These are phyloP conservation scores for Salix udensis DNA, from an alignment of 345 rosid genomes.

Conservation along the genomic window DNA sequence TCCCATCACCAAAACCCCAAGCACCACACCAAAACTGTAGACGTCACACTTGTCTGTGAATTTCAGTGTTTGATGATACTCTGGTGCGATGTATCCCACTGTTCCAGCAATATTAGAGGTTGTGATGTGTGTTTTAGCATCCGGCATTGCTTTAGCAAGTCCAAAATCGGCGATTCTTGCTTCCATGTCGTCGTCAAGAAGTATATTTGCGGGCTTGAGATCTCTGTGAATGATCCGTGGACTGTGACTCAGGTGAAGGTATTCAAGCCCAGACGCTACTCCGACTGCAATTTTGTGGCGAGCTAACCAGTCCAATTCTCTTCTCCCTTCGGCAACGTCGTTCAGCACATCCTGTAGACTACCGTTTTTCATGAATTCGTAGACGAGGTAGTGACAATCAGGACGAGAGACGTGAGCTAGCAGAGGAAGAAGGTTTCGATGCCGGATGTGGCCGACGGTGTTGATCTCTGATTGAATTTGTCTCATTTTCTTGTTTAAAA, in stretches of 20 bases:
- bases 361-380: constrained; percentile 93
- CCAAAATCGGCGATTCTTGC: constrained; percentile 90
- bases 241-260: constrained; percentile 66
- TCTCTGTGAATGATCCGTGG: constrained; percentile 81
- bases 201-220: constrained; percentile 82
- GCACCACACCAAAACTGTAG: constrained; percentile 77
- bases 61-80: constrained; percentile 77
- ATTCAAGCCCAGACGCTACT: constrained; percentile 80
- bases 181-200: constrained; percentile 88
- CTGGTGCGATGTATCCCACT: constrained; percentile 85
- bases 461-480: constrained; percentile 75
- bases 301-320: constrained; percentile 61
- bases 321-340: constrained; percentile 40
- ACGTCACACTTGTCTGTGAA: constrained; percentile 89
- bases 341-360: constrained; percentile 61
- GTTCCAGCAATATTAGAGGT: constrained; percentile 73
- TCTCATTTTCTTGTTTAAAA: constrained; percentile 65
- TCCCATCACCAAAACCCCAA: constrained; percentile 69
- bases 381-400: constrained; percentile 73
- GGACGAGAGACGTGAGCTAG: constrained; percentile 72
- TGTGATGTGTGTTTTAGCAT: constrained; percentile 60
- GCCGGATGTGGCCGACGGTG: constrained; percentile 81
- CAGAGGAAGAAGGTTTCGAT: constrained; percentile 71
- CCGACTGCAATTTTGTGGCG: constrained; percentile 75
- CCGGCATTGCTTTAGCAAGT: constrained; percentile 74